These are phyloP conservation scores for Monascus purpureus DNA, from an alignment of 495 filamentous ascomycete species.

Conservation along the genomic window DNA sequence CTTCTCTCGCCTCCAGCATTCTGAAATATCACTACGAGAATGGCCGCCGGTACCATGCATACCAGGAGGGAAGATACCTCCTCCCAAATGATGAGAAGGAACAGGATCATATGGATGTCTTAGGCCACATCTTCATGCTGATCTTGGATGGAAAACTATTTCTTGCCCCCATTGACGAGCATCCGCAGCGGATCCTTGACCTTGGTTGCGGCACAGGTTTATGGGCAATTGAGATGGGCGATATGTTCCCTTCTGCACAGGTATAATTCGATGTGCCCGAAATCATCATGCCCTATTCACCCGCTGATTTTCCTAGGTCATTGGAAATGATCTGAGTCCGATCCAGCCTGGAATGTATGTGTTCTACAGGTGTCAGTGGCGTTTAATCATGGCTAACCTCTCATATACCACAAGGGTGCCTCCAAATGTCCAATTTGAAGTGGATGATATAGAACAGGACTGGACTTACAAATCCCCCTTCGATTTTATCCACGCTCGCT, in stretches of 20 bases:
- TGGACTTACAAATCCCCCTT: conserved; percentile 8
- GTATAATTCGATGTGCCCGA: neutral
- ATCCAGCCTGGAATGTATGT: neutral
- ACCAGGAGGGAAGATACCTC: conserved; percentile 29
- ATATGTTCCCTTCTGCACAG: neutral
- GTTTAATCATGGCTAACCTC: neutral
- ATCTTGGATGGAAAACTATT: conserved; percentile 34
- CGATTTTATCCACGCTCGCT: conserved; percentile 10
- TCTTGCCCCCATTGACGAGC: conserved; percentile 30
- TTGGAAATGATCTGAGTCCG: neutral
- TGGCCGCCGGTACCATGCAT: conserved; percentile 29
- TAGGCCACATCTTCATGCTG: conserved; percentile 46
- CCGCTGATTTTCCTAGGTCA: neutral
- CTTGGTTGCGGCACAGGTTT: conserved; percentile 29
- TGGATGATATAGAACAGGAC: conserved; percentile 8
- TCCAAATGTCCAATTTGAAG: conserved; percentile 10
- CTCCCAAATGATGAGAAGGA: conserved; percentile 37
- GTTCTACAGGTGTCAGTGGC: neutral
- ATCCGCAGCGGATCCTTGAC: conserved; percentile 24
- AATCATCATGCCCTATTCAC: neutral
- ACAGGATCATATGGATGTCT: conserved; percentile 40
- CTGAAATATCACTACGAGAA: conserved; percentile 39
- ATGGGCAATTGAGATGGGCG: conserved; percentile 34
- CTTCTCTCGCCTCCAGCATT: conserved; percentile 35
- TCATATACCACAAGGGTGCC: too few relatives aligned